These are phyloP conservation scores for Neoascochyta sp. DNA, from an alignment of 2,329 filamentous ascomycete genomes.

Conservation along the genomic window DNA sequence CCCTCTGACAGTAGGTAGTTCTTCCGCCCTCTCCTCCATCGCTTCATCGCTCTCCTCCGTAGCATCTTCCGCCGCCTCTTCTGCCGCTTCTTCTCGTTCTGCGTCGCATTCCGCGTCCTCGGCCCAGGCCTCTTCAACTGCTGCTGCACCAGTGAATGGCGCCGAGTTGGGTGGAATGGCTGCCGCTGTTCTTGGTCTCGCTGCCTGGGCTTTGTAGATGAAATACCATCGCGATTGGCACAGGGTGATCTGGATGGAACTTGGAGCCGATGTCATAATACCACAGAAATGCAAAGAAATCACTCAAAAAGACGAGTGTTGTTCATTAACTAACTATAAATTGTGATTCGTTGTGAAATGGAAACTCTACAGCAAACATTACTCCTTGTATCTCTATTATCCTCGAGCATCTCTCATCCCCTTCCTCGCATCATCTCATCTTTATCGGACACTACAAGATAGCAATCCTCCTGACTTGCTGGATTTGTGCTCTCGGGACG, in stretches of 20 bases:
- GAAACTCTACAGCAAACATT: no score
- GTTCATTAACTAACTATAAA: no score
- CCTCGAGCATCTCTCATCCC: background rate
- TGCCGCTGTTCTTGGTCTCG: constrained; percentile 10
- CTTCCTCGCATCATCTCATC: background rate
- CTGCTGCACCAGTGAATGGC: constrained; percentile 3
- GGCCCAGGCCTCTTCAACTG: constrained; percentile 1
- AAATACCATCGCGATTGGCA: no score
- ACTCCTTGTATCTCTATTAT: background rate
- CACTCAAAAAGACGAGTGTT: no score
- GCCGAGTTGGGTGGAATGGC: constrained; percentile 9
- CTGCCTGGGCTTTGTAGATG: constrained; percentile 13
- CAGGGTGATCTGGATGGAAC: no score
- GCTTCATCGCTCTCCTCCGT: background rate
- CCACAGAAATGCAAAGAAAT: no score
- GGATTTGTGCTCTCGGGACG: constrained; percentile 58
- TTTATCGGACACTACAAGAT: constrained; percentile 19
- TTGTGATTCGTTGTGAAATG: no score
- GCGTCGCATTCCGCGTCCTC: constrained; percentile 1
- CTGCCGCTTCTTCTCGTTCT: constrained; percentile 1
- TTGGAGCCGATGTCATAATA: no score
- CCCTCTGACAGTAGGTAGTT: background rate
- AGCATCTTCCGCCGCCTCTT: constrained; percentile 1
- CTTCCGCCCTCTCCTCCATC: background rate
- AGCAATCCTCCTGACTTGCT: constrained; percentile 23